Percentiles rank a stretch among this genome's conserved stretches.
Conservation (phyloP, 2,329 filamentous ascomycete species). For the Dothiorella sarmentorum region DNA sequence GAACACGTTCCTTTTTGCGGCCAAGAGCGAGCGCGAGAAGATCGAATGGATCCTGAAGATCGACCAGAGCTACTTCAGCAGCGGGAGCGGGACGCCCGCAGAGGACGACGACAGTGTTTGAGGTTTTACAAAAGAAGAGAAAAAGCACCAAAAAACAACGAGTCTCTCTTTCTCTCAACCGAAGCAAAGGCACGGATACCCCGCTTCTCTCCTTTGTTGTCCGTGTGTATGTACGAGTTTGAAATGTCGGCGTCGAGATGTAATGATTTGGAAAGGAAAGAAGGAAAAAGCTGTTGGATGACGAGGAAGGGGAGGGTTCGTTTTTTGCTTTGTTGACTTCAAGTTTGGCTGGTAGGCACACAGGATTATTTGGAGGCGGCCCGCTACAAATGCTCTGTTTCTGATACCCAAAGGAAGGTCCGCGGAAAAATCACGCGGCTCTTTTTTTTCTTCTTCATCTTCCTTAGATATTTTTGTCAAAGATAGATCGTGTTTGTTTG, state of each 20-base stretch:
- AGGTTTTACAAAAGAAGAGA: neutral
- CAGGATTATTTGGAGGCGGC: slow-evolving; percentile 13
- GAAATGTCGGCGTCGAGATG: slow-evolving; percentile 6
- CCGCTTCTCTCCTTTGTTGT: slow-evolving; percentile 1
- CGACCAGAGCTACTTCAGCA: slow-evolving; percentile 70
- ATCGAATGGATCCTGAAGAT: slow-evolving; percentile 96
- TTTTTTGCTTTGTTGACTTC: neutral
- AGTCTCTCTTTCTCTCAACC: neutral
- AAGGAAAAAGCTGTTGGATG: neutral
- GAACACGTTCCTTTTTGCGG: slow-evolving; percentile 93
- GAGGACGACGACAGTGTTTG: slow-evolving; percentile 27
- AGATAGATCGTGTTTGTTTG: neutral
- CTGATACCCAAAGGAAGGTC: slow-evolving; percentile 16
- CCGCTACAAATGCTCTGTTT: slow-evolving; percentile 13
- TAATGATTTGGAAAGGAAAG: neutral
- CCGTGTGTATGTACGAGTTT: slow-evolving; percentile 5
- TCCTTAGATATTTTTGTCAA: neutral
- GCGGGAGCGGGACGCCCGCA: slow-evolving; percentile 21
- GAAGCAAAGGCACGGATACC: neutral
- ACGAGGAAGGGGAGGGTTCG: neutral
- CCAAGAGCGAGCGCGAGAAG: slow-evolving; percentile 84
- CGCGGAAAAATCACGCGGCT: slow-evolving; percentile 4
- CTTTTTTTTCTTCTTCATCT: slow-evolving; percentile 1
- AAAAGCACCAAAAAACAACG: neutral
- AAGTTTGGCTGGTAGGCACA: slow-evolving; percentile 9